Conservation (phyloP, 805 yeast genomes). For the Helenozyma rhizophorensis region DNA sequence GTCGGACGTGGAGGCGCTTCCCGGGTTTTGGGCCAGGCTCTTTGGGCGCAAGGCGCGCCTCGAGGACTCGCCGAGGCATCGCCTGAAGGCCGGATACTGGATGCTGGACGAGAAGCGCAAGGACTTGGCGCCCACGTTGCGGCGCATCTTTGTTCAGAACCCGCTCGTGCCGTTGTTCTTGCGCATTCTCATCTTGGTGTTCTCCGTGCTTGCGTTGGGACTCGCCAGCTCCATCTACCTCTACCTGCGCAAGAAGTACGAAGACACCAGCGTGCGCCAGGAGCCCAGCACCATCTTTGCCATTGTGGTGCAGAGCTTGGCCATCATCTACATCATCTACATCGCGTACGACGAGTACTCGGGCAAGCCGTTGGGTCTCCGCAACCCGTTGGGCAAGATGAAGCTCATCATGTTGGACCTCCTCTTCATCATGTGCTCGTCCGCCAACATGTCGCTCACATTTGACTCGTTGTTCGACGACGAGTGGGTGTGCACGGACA, state of each 20-base stretch:
- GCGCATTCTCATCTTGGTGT: conserved; percentile 44
- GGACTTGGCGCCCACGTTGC: conserved; percentile 59
- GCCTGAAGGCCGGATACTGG: conserved; percentile 65
- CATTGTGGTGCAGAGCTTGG: conserved; percentile 74
- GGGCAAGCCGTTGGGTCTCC: conserved; percentile 86
- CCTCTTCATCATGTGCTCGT: conserved; percentile 79
- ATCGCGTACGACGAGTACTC: conserved; percentile 88
- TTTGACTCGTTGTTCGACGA: conserved; percentile 78
- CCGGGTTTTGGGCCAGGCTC: conserved; percentile 11
- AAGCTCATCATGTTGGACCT: conserved; percentile 77
- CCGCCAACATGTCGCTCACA: conserved; percentile 83
- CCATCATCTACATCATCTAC: conserved; percentile 70
- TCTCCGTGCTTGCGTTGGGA: conserved; percentile 67
- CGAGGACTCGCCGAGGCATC: conserved; percentile 26
- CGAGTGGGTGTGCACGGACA: conserved; percentile 66
- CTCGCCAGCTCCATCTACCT: conserved; percentile 59
- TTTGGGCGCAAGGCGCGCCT: conserved; percentile 4
- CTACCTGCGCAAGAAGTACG: conserved; percentile 30
- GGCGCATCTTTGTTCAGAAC: conserved; percentile 59
- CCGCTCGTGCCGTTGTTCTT: conserved; percentile 79
- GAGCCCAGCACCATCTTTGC: conserved; percentile 94
- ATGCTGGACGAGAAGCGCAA: conserved; percentile 58
- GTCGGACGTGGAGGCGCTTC: conserved; percentile 17
- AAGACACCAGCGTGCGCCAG: conserved; percentile 46
- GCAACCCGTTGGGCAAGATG: conserved; percentile 82